Base-by-base conservation (phyloP, 768 basidiomycete genomes). In the Infundibulicybe gibba region DNA sequence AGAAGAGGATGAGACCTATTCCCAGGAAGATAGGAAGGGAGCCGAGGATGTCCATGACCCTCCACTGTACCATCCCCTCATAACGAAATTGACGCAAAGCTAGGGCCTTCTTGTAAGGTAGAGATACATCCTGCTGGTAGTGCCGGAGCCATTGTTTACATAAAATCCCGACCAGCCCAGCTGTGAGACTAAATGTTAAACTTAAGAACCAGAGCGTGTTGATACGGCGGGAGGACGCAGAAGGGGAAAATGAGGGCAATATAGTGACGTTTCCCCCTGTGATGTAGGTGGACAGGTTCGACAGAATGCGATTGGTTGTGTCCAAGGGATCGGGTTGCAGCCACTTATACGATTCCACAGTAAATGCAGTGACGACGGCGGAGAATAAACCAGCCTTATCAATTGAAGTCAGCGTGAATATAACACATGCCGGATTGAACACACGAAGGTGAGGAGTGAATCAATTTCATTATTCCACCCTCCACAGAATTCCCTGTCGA, bases 391-490 rank as follows among this genome's bases (percentile, higher is more conserved):
- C 69, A 45, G 69, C 66, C 68, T 70, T 46, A 15, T 37, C 13
- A n/a, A 38, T 32, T n/a, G 47, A 12, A 19, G 34, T 40, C 40
- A n/a, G 32, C 8, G 30, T 16, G 14, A 42, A 5, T 17, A 19
- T 30, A 8, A 25, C 41, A 40, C 21, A 40, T 11, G n/a, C n/a
- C 11, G 12, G 20, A 14, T 19, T 30, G 15, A 19, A 21, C 66
- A 32, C 52, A 70, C 70, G 41, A 71, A 72, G 37, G 70, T 68
- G 2, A 70, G 59, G 30, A 71, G 62, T 6, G 61, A 59, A 48
- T 74, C 70, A 70, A 72, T 71, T 34, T 68, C 68, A 6, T 61
- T 62, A 48, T 69, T 71, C 70, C 69, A 72, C 31, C 64, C 61
- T 49, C 63, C 57, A 2, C 62, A 61, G 40, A 67, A 53, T 16